These are phyloP conservation scores for Metschnikowia koreensis DNA, from an alignment of 805 yeast species.

Conservation along the genomic window DNA sequence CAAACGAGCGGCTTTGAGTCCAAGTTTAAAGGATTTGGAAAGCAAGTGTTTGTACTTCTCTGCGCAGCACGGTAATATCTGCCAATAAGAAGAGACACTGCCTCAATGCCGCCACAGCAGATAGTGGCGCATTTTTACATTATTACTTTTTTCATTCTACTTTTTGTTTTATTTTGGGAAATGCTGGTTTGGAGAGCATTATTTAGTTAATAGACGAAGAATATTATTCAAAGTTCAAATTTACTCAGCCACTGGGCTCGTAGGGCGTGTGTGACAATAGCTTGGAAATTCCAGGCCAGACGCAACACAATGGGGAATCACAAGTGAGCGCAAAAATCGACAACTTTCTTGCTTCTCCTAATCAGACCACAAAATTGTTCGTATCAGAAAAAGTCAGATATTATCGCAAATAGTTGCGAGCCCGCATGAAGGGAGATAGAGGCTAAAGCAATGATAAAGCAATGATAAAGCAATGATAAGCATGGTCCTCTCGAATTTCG, in stretches of 20 bases:
- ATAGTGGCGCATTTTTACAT: neutral
- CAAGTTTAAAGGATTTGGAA: slow-evolving; percentile 35
- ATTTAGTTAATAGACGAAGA: slow-evolving; percentile 8
- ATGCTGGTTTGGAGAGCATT: slow-evolving; percentile 11
- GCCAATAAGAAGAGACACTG: neutral
- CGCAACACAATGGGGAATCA: neutral
- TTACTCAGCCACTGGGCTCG: too few relatives aligned
- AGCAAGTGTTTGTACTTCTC: slow-evolving; percentile 29
- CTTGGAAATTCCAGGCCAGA: too few relatives aligned
- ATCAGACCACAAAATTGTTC: neutral
- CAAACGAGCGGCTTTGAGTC: slow-evolving; percentile 20
- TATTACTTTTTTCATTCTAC: slow-evolving; percentile 2
- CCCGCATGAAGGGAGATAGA: neutral
- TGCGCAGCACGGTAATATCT: slow-evolving; percentile 11
- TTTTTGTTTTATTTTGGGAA: slow-evolving; percentile 5
- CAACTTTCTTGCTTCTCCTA: neutral
- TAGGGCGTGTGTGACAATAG: neutral
- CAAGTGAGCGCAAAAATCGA: neutral
- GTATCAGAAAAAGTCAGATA: neutral
- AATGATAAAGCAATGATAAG: neutral
- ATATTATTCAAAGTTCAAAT: neutral
- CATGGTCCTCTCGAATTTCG: neutral
- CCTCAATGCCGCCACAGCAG: neutral
- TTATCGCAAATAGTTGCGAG: neutral
- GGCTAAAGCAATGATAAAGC: neutral